These are phyloP conservation scores for Starmerella tilneyi DNA, from an alignment of 805 yeast species.

Conservation along the genomic window DNA sequence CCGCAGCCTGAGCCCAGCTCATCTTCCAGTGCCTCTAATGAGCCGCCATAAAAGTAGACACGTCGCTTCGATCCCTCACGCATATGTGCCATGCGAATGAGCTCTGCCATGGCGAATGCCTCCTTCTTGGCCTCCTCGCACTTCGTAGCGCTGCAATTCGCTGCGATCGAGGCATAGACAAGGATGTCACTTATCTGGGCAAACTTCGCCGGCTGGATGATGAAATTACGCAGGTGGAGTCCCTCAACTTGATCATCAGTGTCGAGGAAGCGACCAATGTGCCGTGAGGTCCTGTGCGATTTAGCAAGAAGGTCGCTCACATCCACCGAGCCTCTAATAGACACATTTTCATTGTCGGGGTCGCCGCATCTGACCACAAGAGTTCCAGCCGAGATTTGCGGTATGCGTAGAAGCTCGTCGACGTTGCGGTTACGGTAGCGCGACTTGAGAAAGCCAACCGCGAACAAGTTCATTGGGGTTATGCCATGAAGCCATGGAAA, in stretches of 20 bases:
- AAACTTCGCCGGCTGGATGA: constrained; percentile 72
- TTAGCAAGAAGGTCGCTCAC: neutral
- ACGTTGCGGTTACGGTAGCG: neutral
- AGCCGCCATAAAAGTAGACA: neutral
- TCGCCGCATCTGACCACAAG: constrained; percentile 1
- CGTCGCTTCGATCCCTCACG: neutral
- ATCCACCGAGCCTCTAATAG: constrained; percentile 4
- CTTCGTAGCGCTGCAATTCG: neutral
- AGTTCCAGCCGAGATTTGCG: neutral
- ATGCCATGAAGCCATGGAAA: constrained; percentile 91
- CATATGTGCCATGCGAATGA: constrained; percentile 1
- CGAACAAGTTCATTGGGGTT: constrained; percentile 46
- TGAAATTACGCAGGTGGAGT: constrained; percentile 56
- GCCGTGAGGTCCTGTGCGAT: neutral
- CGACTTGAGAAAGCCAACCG: constrained; percentile 35
- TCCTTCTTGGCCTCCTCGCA: neutral
- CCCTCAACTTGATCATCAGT: neutral
- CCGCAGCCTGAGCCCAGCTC: neutral
- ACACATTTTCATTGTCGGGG: neutral
- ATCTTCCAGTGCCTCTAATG: constrained; percentile 19
- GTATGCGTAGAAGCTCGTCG: neutral
- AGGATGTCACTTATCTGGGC: constrained; percentile 65
- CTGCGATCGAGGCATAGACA: constrained; percentile 51
- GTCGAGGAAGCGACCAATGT: neutral
- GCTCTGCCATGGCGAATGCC: neutral